Conservation (phyloP, 192 early-diverging fungal genomes). For the Coemansia sp. region DNA sequence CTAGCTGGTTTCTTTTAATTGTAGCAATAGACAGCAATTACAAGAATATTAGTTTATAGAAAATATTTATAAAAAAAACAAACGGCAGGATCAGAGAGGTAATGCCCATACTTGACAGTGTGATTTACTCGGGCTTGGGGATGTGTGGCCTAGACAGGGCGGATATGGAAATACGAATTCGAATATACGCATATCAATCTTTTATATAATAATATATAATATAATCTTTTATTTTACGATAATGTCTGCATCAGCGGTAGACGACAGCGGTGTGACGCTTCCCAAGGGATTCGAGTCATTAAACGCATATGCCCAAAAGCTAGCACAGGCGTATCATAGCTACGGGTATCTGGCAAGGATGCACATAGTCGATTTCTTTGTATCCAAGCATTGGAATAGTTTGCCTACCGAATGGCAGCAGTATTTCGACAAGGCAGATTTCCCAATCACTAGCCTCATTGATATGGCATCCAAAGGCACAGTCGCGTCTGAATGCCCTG, state of each 20-base stretch:
- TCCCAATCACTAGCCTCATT: constrained; percentile 19
- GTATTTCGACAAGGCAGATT: constrained; percentile 17
- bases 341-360: constrained; percentile 29
- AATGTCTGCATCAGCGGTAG: not conserved
- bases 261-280: constrained; percentile 13
- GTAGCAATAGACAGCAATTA: no score
- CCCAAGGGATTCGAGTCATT: constrained; percentile 22
- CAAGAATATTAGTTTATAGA: no score
- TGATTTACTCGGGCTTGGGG: no score
- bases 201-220: not conserved
- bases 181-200: not conserved
- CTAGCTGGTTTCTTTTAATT: no score
- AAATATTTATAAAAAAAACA: no score
- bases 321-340: constrained; percentile 5
- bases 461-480: constrained; percentile 24
- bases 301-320: constrained; percentile 23
- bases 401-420: constrained; percentile 37
- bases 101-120: no score
- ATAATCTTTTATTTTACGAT: not conserved
- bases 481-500: constrained; percentile 9
- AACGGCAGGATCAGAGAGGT: no score
- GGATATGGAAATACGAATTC: no score
- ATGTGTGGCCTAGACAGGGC: no score
- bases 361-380: constrained; percentile 47
- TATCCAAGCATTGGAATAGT: constrained; percentile 20